Evolutionary conservation across 176 grass and related monocot species (phyloP).

Genomic region (Luzula sylvatica): DNA sequence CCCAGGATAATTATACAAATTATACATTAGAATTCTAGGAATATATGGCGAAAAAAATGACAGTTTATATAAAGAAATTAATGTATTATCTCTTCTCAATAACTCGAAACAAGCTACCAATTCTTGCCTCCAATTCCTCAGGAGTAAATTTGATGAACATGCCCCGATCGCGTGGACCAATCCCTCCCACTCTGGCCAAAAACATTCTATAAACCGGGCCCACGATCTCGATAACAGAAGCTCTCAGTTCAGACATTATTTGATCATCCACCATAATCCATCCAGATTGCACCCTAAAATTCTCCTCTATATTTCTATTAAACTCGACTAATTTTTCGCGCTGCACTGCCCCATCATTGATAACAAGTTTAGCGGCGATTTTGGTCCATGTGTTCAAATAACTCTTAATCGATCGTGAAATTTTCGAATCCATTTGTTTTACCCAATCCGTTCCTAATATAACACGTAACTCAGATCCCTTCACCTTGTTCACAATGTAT

Average conservation of each 20-base stretch:
- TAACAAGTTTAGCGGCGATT: slow-evolving; percentile 55
- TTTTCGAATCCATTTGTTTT: slow-evolving; percentile 59
- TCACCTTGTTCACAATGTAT: slow-evolving; percentile 90
- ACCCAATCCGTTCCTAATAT: slow-evolving; percentile 89
- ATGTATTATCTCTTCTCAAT: slow-evolving; percentile 47
- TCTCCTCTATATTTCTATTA: slow-evolving; percentile 70
- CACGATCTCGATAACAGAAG: slow-evolving; percentile 38
- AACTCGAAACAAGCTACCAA: slow-evolving; percentile 73
- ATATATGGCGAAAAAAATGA: too few relatives aligned
- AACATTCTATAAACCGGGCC: slow-evolving; percentile 53
- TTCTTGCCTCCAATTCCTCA: slow-evolving; percentile 55
- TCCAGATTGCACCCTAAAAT: slow-evolving; percentile 31
- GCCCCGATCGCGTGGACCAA: slow-evolving; percentile 44
- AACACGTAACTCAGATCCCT: slow-evolving; percentile 61
- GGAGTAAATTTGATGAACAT: slow-evolving; percentile 55
- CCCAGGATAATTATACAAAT: too few relatives aligned
- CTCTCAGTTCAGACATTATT: slow-evolving; percentile 37
- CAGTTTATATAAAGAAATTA: too few relatives aligned
- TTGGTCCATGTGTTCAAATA: slow-evolving; percentile 81
- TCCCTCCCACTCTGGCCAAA: slow-evolving; percentile 35
- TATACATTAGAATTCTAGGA: too few relatives aligned
- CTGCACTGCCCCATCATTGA: slow-evolving; percentile 40
- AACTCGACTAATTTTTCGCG: slow-evolving; percentile 71
- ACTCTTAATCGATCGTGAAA: slow-evolving; percentile 62
- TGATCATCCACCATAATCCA: slow-evolving; percentile 80